Conservation (phyloP, 192 early-diverging fungal species). For the Paraglomus brasilianum region DNA sequence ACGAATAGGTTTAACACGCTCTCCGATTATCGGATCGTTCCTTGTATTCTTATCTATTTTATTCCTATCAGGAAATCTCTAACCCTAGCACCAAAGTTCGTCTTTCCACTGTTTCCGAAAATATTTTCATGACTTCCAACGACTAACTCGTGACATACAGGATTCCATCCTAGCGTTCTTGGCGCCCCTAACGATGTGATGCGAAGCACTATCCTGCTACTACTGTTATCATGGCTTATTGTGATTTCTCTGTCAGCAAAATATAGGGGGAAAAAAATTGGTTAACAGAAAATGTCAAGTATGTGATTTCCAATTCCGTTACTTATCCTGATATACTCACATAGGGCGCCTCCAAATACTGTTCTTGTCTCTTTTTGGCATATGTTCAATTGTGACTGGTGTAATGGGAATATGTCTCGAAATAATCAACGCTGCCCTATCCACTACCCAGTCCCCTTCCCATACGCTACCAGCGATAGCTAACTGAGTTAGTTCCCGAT, state of each 20-base stretch:
- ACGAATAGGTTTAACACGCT: no score
- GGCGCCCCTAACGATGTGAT: background rate
- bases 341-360: background rate
- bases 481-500: constrained; percentile 15
- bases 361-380: background rate
- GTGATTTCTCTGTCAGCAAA: constrained; percentile 6
- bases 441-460: constrained; percentile 23
- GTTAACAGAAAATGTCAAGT: no score
- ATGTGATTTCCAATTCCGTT: background rate
- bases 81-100: no score
- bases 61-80: no score
- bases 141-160: constrained; percentile 1
- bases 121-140: background rate
- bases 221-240: background rate
- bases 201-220: background rate
- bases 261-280: background rate
- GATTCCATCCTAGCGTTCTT: background rate
- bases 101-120: no score
- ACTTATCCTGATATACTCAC: background rate
- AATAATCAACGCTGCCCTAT: constrained; percentile 16
- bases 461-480: background rate
- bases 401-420: constrained; percentile 1
- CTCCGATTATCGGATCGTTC: no score
- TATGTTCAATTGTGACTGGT: background rate
- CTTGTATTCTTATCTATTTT: no score